A percentile compares a stretch with the other conserved stretches of the same genome.
Evolutionary conservation across 257 asterid species (phyloP).

Genomic region (Phtheirospermum japonicum): DNA sequence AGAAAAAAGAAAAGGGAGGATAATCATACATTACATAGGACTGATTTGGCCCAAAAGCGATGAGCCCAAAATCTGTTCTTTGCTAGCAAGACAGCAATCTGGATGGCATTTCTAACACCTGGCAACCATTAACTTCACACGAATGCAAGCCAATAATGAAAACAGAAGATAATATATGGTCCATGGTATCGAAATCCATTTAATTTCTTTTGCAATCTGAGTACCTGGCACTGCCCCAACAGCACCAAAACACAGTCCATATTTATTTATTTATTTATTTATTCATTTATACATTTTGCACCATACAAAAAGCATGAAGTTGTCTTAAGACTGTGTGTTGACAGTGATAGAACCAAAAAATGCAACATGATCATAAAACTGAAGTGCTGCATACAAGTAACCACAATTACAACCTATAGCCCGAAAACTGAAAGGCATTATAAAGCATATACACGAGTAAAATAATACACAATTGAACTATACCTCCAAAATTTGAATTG

Average conservation of each 20-base stretch:
- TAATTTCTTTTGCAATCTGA: not conserved
- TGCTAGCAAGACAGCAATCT: conserved; percentile 74
- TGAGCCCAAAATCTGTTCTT: conserved; percentile 78
- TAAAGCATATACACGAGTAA: conserved; percentile 12
- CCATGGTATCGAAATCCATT: conserved; percentile 9
- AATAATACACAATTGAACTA: not conserved
- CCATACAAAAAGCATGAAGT: conserved; percentile 13
- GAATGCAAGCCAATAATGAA: conserved; percentile 42
- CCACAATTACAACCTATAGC: not conserved
- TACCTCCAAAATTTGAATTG: conserved; percentile 88
- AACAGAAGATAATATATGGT: conserved; percentile 27
- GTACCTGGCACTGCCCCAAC: conserved; percentile 96
- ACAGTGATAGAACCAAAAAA: not conserved
- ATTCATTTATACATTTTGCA: not conserved
- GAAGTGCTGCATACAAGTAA: not conserved
- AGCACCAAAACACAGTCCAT: too few species aligned
- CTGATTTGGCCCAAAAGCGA: conserved; percentile 85
- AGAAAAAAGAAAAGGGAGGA: conserved; percentile 26
- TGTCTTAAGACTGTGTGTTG: conserved; percentile 11
- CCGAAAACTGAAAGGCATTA: conserved; percentile 1
- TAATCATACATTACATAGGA: conserved; percentile 85
- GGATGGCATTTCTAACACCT: conserved; percentile 94
- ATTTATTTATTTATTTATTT: too few species aligned
- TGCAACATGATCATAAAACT: not conserved
- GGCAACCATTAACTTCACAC: conserved; percentile 66